A percentile compares a stretch with the other conserved stretches of the same genome.
These are phyloP conservation scores for Testicularia cyperi DNA, from an alignment of 1,284 basidiomycete species.

Conservation along the genomic window DNA sequence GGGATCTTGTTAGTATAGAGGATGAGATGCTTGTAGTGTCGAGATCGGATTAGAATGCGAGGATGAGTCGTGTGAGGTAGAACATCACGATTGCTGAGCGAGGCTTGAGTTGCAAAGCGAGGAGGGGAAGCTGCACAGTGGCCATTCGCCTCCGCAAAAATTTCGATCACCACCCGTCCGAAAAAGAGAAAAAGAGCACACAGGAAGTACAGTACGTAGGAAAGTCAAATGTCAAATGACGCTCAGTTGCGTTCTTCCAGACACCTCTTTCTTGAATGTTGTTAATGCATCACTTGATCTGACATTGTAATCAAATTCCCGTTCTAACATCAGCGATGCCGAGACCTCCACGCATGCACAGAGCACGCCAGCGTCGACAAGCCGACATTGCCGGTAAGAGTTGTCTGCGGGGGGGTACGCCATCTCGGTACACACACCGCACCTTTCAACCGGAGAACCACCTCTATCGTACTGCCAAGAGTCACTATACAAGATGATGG, in stretches of 20 bases:
- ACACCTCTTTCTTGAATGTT: neutral
- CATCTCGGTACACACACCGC: neutral
- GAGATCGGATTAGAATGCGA: too few species aligned
- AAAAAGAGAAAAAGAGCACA: constrained; percentile 1
- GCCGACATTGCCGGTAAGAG: neutral
- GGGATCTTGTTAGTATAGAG: too few species aligned
- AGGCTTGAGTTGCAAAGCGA: too few species aligned
- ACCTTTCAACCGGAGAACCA: neutral
- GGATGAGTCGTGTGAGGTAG: too few species aligned
- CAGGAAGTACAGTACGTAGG: too few species aligned
- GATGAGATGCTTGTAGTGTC: too few species aligned
- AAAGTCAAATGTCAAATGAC: constrained; percentile 20
- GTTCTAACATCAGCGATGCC: neutral
- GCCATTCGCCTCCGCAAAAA: too few species aligned
- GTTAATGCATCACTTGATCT: neutral
- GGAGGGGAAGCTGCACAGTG: too few species aligned
- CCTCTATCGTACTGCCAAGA: too few species aligned
- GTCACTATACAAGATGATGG: constrained; percentile 28
- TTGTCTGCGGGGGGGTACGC: neutral
- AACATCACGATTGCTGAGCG: too few species aligned
- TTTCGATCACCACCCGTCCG: constrained; percentile 26
- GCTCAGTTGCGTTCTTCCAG: constrained; percentile 4
- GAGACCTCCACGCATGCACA: neutral
- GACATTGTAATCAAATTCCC: neutral
- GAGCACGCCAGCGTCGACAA: neutral